Evolutionary conservation across 1,284 basidiomycete species (phyloP).

Genomic region (Coniferiporia sulphurascens): DNA sequence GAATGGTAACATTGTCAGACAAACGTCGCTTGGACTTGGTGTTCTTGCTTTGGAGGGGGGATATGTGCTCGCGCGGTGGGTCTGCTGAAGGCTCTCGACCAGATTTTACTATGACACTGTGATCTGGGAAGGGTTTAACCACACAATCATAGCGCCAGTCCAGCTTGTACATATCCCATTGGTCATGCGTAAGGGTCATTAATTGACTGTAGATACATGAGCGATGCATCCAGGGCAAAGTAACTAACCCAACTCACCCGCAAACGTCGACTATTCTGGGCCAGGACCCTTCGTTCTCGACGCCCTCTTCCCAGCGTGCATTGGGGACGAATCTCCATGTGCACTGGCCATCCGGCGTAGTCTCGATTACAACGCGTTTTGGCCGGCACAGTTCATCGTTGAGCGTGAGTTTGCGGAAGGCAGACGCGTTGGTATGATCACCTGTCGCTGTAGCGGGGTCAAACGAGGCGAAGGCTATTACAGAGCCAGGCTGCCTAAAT

Average conservation of each 20-base stretch:
- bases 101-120: conserved; percentile 36
- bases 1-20: not conserved
- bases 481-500: conserved; percentile 42
- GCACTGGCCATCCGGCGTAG: conserved; percentile 42
- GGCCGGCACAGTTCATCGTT: conserved; percentile 47
- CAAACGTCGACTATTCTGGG: conserved; percentile 61
- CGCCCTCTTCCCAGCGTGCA: conserved; percentile 50
- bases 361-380: conserved; percentile 69
- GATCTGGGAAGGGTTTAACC: conserved; percentile 42
- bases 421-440: conserved; percentile 28
- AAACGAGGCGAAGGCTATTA: conserved; percentile 60
- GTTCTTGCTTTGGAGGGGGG: not conserved
- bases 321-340: conserved; percentile 73
- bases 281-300: conserved; percentile 61
- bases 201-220: conserved; percentile 36
- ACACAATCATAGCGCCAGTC: conserved; percentile 63
- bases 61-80: not conserved
- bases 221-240: not conserved
- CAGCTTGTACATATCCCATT: conserved; percentile 80
- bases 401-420: conserved; percentile 35
- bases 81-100: not conserved
- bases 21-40: conserved; percentile 4
- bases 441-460: conserved; percentile 60
- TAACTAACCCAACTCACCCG: conserved; percentile 44
- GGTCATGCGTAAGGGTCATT: conserved; percentile 55